Evolutionary conservation across 2,329 filamentous ascomycete species (phyloP), one percentile per base, ranked within the genome.

Genomic region (Aspergillus sp.): DNA sequence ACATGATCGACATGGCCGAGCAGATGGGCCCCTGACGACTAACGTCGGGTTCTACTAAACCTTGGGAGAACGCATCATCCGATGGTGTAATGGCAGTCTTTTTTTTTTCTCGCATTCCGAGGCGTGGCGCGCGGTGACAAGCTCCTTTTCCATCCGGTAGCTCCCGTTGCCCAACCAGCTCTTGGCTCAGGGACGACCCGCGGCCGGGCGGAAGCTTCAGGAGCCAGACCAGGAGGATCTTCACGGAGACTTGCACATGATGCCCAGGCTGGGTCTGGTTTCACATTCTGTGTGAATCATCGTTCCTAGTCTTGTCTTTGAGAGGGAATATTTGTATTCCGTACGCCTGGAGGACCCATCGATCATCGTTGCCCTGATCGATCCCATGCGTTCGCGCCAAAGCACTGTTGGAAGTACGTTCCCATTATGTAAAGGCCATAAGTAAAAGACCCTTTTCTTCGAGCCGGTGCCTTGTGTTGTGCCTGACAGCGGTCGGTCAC

Each of bases 1-100:
- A 59, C 58, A 24, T 52, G 63, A 65, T 65, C 63, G 56, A 59
- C 62, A 58, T 51, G 24, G 55, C 57, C 45, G 52, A 32, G 32
- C 53, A 53, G 47, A 42, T 50, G 39, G 56, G 47, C 39, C 52
- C 42, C 51, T 57, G 49, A 54, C 50, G 47, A 39, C 56, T 58
- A 63, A 61, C 63, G 50, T 51, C 39, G 45, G 36, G 20, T 16
- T 49, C 49, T 42, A 31, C 45, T 47, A 24, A 47, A 47, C 45
- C 45, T 47, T 47, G 45, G 9, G 45, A 47, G 45, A 47, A 20
- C 45, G 22, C 45, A 24, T 31, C 24, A 36, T 52, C 32, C 29
- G 14, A 52, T 52, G 50, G 29, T 52, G 50, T 52, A 32, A 52
- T 31, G 50, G 31, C 7, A 16, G 50, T 18, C n/a, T 10, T 16